Evolutionary conservation across 306 rosid genomes (phyloP).

Genomic region (Prunus fruticosa): DNA sequence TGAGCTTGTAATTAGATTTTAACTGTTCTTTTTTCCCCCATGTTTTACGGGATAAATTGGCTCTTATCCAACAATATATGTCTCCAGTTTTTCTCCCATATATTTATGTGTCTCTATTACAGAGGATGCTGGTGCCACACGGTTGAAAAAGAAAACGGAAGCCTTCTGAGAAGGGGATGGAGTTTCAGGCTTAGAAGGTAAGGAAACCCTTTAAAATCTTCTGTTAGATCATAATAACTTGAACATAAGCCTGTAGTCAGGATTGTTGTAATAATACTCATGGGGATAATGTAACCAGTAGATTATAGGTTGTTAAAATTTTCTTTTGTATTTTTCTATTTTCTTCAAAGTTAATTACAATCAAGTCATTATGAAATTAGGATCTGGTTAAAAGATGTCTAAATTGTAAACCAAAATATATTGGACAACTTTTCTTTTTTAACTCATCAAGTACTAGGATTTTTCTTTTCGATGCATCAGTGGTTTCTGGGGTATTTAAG

Average conservation of each 20-base stretch:
- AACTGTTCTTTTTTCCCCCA: not conserved
- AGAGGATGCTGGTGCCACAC: constrained; percentile 62
- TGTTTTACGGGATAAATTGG: constrained; percentile 3
- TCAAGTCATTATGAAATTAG: not conserved
- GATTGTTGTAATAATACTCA: constrained; percentile 43
- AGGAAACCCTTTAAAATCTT: constrained; percentile 53
- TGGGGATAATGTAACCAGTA: constrained; percentile 35
- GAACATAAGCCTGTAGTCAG: constrained; percentile 40
- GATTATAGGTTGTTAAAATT: not conserved
- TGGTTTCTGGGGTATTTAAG: too few relatives aligned
- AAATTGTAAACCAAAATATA: not conserved
- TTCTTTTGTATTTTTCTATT: constrained; percentile 2
- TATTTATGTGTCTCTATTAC: constrained; percentile 19
- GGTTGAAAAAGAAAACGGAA: constrained; percentile 67
- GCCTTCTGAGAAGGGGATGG: constrained; percentile 88
- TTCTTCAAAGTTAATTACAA: not conserved
- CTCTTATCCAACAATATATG: not conserved
- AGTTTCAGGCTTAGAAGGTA: constrained; percentile 77
- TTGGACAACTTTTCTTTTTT: not conserved
- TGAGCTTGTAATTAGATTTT: not conserved
- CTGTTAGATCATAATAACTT: constrained; percentile 44
- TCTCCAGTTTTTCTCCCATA: too few relatives aligned
- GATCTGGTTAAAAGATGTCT: not conserved
- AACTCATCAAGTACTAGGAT: not conserved
- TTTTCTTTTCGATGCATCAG: too few relatives aligned